Base-by-base conservation (phyloP, 1,139 yeast genomes). In the Yamadazyma blattariae region DNA sequence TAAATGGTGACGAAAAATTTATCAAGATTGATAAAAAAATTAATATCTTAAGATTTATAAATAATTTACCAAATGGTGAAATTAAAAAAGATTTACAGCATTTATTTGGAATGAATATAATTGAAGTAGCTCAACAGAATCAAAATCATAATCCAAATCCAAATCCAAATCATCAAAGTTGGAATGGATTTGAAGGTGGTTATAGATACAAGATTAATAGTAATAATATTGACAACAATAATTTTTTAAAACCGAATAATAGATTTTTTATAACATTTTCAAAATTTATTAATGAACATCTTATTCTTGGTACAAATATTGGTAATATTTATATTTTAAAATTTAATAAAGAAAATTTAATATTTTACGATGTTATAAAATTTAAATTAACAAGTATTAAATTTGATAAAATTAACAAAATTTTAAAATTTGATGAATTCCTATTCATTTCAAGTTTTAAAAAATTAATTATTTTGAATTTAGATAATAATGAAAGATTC, bases 71-170 rank as follows among this genome's bases (percentile, higher is more conserved):
- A 2, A 37, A 36, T 30, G 51, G 51, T 12, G 51, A 47, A 29
- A 47, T 47, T 20, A 47, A 46, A 31, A 47, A 46, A 17, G 51
- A 47, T 28, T 36, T 47, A 15, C 30, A 29, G 15, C 51, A 47
- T 34, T 36, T 47, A 27, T 43, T 46, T 29, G 51, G 51, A 4
- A 47, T 47, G 50, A 46, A 46, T 29, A 33, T 46, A 9, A 35
- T 47, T 9, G 19, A 33, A 15, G 23, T 36, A 11, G 31, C 17
- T n/a, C n/a, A n/a, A n/a, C 14, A 23, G 6, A 13, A 23, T n/a
- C n/a, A 23, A 23, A 12, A 23, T 23, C 13, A 23, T n/a, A 8
- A 23, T 6, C 13, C 9, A 6, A 13, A 13, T 6, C 13, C 14
- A 11, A n/a, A n/a, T 6, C 14, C 9, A n/a, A 23, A n/a, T 13